These are phyloP conservation scores for Emericellopsis cladophorae DNA, from an alignment of 2,329 filamentous ascomycete species.

Conservation along the genomic window DNA sequence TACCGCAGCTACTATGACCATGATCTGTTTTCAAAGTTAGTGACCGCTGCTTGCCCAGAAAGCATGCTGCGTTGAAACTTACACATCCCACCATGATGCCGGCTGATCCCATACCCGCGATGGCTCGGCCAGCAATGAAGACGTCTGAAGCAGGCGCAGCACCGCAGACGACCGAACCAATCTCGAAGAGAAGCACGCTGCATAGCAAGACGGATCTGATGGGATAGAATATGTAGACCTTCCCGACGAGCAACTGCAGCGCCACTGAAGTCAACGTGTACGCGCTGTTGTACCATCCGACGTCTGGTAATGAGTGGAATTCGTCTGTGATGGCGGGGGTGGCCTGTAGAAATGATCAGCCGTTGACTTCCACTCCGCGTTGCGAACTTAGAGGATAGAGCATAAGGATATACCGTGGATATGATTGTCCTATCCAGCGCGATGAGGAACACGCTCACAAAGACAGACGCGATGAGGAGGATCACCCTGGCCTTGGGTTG, in stretches of 20 bases:
- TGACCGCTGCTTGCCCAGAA: background rate
- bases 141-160: slow-evolving; percentile 37
- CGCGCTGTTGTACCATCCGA: slow-evolving; percentile 51
- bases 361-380: slow-evolving; percentile 17
- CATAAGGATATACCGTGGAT: background rate
- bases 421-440: background rate
- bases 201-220: slow-evolving; percentile 33
- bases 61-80: background rate
- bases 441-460: background rate
- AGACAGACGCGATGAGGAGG: background rate
- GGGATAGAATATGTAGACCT: slow-evolving; percentile 41
- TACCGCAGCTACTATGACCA: background rate
- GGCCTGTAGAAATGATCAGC: slow-evolving; percentile 42
- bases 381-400: too few species aligned
- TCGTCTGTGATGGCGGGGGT: slow-evolving; percentile 2
- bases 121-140: slow-evolving; percentile 43
- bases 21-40: background rate
- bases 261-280: slow-evolving; percentile 20
- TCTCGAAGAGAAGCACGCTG: slow-evolving; percentile 37
- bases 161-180: slow-evolving; percentile 41
- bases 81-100: slow-evolving; percentile 30
- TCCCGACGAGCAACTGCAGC: slow-evolving; percentile 36
- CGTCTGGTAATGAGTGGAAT: slow-evolving; percentile 33
- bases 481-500: background rate
- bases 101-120: slow-evolving; percentile 42